These are phyloP conservation scores for Cryphonectria nitschkei DNA, from an alignment of 2,329 filamentous ascomycete genomes.

Conservation along the genomic window DNA sequence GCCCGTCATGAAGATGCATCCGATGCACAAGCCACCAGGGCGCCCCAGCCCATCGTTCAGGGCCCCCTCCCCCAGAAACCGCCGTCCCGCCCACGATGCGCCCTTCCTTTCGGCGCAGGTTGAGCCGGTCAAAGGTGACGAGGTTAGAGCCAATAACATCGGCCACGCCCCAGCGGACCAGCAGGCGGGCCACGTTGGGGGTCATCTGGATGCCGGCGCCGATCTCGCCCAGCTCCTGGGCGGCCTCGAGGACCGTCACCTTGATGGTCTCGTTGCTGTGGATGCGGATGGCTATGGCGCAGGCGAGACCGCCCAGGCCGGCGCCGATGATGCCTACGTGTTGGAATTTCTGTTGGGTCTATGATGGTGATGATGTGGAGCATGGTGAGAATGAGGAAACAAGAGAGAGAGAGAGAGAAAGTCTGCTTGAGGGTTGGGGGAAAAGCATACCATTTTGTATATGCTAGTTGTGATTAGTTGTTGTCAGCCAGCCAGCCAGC, in stretches of 20 bases:
- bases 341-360: not conserved
- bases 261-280: slow-evolving; percentile 33
- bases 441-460: not conserved
- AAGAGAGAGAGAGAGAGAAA: too few relatives aligned
- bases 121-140: slow-evolving; percentile 44
- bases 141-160: slow-evolving; percentile 45
- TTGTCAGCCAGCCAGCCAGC: too few relatives aligned
- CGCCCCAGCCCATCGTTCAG: slow-evolving; percentile 1
- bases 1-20: slow-evolving; percentile 49
- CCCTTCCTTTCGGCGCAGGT: slow-evolving; percentile 45
- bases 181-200: slow-evolving; percentile 45
- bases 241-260: slow-evolving; percentile 47
- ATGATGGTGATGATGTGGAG: not conserved
- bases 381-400: not conserved
- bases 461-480: not conserved
- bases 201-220: slow-evolving; percentile 45
- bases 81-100: slow-evolving; percentile 42
- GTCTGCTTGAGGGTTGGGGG: too few relatives aligned
- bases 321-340: slow-evolving; percentile 22
- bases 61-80: slow-evolving; percentile 33
- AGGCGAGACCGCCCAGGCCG: slow-evolving; percentile 26
- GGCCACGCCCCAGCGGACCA: slow-evolving; percentile 44
- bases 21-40: slow-evolving; percentile 53
- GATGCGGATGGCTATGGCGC: slow-evolving; percentile 44
- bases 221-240: slow-evolving; percentile 45